Evolutionary conservation across 176 grass and related monocot genomes (phyloP).

Genomic region (Oryza officinalis): DNA sequence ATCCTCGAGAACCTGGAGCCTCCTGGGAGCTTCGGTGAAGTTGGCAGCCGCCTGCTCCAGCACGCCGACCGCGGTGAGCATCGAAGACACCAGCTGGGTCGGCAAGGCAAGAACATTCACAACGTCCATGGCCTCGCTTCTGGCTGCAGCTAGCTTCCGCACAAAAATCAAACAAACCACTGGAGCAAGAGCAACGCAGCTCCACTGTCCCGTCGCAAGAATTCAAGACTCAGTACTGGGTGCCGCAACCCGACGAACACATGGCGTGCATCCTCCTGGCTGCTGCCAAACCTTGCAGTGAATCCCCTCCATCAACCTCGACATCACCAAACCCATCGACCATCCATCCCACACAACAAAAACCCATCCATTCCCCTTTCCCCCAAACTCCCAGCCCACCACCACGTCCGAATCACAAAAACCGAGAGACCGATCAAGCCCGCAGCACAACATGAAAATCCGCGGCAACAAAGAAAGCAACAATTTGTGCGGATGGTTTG

Average conservation of each 20-base stretch:
- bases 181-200: not conserved
- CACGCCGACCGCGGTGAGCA: constrained; percentile 54
- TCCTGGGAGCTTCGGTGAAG: constrained; percentile 51
- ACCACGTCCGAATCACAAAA: too few relatives aligned
- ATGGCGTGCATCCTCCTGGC: not conserved
- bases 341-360: not conserved
- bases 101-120: constrained; percentile 56
- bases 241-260: constrained; percentile 21
- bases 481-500: too few relatives aligned
- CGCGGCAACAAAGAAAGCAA: too few relatives aligned
- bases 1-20: constrained; percentile 61
- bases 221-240: not conserved
- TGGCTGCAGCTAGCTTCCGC: not conserved
- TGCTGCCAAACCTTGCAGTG: not conserved
- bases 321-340: too few relatives aligned
- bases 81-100: constrained; percentile 55
- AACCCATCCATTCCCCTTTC: too few relatives aligned
- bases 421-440: too few relatives aligned
- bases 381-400: too few relatives aligned
- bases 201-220: not conserved
- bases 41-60: constrained; percentile 62
- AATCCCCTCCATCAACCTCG: not conserved
- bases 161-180: not conserved
- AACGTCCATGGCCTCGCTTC: constrained; percentile 38
- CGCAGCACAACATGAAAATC: too few relatives aligned